Conservation (phyloP, 2,329 filamentous ascomycete species). For the Colletotrichum musicola region DNA sequence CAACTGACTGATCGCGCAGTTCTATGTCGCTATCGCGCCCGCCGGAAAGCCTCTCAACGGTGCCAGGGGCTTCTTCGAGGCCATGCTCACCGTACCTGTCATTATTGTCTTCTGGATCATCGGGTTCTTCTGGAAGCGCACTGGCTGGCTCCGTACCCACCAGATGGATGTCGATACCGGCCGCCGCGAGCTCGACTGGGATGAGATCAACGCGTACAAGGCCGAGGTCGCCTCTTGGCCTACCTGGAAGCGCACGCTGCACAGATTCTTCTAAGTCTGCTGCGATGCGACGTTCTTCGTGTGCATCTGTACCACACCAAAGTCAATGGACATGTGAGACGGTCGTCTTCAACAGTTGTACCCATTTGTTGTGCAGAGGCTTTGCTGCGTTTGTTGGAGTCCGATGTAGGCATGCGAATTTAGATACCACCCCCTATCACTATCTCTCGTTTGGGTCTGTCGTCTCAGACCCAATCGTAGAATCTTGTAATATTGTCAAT, state of each 20-base stretch:
- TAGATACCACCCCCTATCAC: constrained; percentile 19
- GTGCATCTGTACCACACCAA: not conserved
- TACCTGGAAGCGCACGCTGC: constrained; percentile 35
- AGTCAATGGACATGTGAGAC: not conserved
- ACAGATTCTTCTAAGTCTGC: constrained; percentile 29
- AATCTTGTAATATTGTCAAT: not conserved
- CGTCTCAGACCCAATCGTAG: not conserved
- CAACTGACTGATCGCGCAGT: constrained; percentile 39
- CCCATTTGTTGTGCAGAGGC: not conserved
- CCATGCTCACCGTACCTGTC: constrained; percentile 36
- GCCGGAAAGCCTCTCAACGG: constrained; percentile 41
- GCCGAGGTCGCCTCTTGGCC: constrained; percentile 32
- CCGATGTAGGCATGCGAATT: not conserved
- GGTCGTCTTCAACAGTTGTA: not conserved
- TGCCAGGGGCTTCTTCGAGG: constrained; percentile 39
- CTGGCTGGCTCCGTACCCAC: constrained; percentile 38
- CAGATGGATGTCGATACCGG: constrained; percentile 41
- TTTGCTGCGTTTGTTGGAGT: not conserved
- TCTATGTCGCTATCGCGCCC: constrained; percentile 59
- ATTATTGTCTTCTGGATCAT: constrained; percentile 37
- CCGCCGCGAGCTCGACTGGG: constrained; percentile 40
- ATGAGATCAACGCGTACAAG: constrained; percentile 36
- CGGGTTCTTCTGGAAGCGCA: constrained; percentile 39
- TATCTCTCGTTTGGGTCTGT: not conserved
- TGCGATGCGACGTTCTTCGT: not conserved